These are phyloP conservation scores for Dissophora globulifera DNA, from an alignment of 192 early-diverging fungal genomes.

Conservation along the genomic window DNA sequence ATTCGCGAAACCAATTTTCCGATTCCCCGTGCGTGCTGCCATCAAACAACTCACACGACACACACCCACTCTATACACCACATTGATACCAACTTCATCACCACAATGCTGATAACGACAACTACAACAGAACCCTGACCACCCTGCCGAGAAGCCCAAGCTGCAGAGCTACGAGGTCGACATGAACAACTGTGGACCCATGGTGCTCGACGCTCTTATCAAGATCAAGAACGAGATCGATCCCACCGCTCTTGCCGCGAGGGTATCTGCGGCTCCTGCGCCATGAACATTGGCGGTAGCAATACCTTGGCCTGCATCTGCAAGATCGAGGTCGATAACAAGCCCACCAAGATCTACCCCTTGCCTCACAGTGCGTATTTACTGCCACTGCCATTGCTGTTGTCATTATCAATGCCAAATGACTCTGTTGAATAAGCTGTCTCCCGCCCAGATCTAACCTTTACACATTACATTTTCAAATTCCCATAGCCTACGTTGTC, in stretches of 20 bases:
- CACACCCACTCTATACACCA: neutral
- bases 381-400: neutral
- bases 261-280: slow-evolving; percentile 97
- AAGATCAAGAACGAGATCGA: slow-evolving; percentile 98
- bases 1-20: no score
- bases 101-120: no score
- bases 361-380: slow-evolving; percentile 85
- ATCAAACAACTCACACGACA: slow-evolving; percentile 15
- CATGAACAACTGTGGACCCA: slow-evolving; percentile 93
- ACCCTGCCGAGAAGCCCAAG: slow-evolving; percentile 86
- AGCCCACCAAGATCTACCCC: slow-evolving; percentile 90
- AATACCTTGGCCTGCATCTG: slow-evolving; percentile 96
- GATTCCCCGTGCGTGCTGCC: no score
- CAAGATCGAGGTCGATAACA: slow-evolving; percentile 82
- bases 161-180: slow-evolving; percentile 91
- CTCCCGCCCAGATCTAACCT: no score
- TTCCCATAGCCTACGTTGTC: slow-evolving; percentile 87
- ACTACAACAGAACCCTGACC: slow-evolving; percentile 89
- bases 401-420: neutral
- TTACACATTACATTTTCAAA: neutral
- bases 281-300: slow-evolving; percentile 97
- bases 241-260: slow-evolving; percentile 96
- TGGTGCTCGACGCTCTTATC: slow-evolving; percentile 95
- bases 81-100: no score
- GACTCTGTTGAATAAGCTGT: no score